Base-by-base conservation (phyloP, 1,284 basidiomycete species). In the Peniophora sp. region DNA sequence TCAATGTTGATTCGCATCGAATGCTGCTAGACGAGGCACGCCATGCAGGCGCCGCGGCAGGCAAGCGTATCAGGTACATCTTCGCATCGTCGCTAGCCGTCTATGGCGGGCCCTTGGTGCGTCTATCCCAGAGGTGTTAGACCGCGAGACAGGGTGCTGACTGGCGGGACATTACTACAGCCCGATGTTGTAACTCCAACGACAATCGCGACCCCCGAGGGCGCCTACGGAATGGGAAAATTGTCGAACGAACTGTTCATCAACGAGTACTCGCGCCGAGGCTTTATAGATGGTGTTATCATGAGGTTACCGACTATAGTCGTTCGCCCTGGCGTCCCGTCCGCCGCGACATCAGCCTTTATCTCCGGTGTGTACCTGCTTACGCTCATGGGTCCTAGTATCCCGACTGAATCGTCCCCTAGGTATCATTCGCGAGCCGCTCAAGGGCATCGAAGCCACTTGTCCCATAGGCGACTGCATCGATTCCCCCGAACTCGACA, bases 261-360 rank as follows among this genome's bases (percentile, higher is more conserved):
- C 23, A 83, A 81, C 64, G 83, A 85, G 58, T 84, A 78, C 60
- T 73, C 78, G 1, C 74, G 83, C n/a, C 71, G 79, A 45, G 78
- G 79, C 2, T 78, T 77, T 56, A 61, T 83, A 45, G 80, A 83
- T 56, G 81, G 80, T 16, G 74, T 79, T 25, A 78, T 82, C 56
- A 64, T 83, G 36, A 78, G 81, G 35, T 68, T 83, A 1, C 82
- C 82, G 1, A 83, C 81, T 9, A 77, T 85, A 53, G 74, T 77
- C 48, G 77, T 83, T 38, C 73, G 81, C 46, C 72, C 80, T 3
- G 81, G 81, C 50, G 66, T 67, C 2, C 81, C 82, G 1, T 70
- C 78, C 2, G 72, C 72, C 5, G 81, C 82, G 1, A 76, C 79
- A 1, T 81, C 78, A 3, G 69, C 78, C 2, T 83, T 83, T 66